Conservation (phyloP, 192 early-diverging fungal species). For the Coemansia sp. region DNA sequence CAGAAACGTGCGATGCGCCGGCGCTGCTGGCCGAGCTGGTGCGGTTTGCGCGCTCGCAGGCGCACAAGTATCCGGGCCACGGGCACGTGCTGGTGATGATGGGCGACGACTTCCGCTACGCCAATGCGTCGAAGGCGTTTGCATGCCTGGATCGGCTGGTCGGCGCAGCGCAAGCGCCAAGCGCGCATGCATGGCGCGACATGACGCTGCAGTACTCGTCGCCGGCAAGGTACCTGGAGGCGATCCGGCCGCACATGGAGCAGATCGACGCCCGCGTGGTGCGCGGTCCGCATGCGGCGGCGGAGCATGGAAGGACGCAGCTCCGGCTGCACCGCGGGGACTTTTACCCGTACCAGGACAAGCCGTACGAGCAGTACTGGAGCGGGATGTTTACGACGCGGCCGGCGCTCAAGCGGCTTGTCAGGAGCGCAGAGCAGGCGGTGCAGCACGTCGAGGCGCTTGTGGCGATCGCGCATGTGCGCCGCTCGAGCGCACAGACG, state of each 20-base stretch:
- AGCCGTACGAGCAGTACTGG: constrained; percentile 56
- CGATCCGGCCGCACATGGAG: constrained; percentile 11
- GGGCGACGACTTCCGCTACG: constrained; percentile 50
- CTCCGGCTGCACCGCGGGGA: constrained; percentile 26
- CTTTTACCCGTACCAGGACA: constrained; percentile 54
- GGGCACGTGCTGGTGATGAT: constrained; percentile 53
- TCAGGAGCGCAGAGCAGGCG: constrained; percentile 39
- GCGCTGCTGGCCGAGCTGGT: constrained; percentile 28
- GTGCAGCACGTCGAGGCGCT: constrained; percentile 49
- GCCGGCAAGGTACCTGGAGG: constrained; percentile 21
- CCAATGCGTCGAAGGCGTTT: constrained; percentile 26
- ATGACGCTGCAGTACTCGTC: constrained; percentile 38
- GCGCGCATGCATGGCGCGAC: constrained; percentile 9
- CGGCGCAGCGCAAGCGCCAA: not conserved
- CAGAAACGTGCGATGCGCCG: constrained; percentile 14
- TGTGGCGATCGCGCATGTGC: constrained; percentile 20
- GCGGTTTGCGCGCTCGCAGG: constrained; percentile 22
- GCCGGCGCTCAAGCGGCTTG: constrained; percentile 39
- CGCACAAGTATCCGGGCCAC: constrained; percentile 42
- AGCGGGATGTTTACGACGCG: constrained; percentile 44
- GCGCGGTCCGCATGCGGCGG: no score
- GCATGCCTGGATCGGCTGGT: constrained; percentile 41
- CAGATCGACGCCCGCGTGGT: not conserved
- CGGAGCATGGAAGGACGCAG: not conserved
- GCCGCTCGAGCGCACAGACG: no score